phyloP scores from a whole-genome alignment of 306 rosid species.

The Luffa aegyptiaca region DNA sequence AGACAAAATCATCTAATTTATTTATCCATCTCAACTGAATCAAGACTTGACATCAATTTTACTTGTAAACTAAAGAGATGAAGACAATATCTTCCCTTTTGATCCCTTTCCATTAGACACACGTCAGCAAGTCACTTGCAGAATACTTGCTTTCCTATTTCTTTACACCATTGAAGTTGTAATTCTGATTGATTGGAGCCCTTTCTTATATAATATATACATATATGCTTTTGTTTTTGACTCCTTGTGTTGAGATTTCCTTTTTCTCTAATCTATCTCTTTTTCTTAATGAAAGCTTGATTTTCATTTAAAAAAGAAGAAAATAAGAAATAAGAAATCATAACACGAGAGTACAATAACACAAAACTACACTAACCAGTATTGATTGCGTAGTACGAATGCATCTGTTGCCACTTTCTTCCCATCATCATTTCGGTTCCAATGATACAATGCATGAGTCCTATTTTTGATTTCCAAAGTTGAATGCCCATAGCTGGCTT shows the following conservation, averaged over 20 bases:
- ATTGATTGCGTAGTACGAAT: slow-evolving; percentile 65
- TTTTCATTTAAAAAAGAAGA: background rate
- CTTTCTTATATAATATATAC: background rate
- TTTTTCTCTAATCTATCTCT: background rate
- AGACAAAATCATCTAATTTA: background rate
- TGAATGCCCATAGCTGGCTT: slow-evolving; percentile 95
- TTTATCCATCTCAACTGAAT: background rate
- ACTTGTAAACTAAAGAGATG: background rate
- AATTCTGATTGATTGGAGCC: slow-evolving; percentile 2
- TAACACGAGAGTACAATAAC: background rate
- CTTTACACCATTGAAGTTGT: background rate
- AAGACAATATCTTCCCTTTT: background rate
- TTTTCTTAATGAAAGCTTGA: background rate
- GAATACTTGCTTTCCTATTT: background rate
- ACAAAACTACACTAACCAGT: slow-evolving; percentile 51
- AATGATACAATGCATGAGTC: slow-evolving; percentile 88
- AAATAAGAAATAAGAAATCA: background rate
- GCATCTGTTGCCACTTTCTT: slow-evolving; percentile 59
- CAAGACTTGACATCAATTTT: background rate
- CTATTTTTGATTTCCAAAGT: slow-evolving; percentile 71
- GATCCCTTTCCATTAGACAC: background rate
- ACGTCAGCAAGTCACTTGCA: background rate
- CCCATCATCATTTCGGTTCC: slow-evolving; percentile 98
- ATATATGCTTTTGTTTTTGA: background rate
- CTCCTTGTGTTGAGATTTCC: background rate